Evolutionary conservation across 352 stramenopile genomes (phyloP).

Genomic region (Globisporangium apiculatum): DNA sequence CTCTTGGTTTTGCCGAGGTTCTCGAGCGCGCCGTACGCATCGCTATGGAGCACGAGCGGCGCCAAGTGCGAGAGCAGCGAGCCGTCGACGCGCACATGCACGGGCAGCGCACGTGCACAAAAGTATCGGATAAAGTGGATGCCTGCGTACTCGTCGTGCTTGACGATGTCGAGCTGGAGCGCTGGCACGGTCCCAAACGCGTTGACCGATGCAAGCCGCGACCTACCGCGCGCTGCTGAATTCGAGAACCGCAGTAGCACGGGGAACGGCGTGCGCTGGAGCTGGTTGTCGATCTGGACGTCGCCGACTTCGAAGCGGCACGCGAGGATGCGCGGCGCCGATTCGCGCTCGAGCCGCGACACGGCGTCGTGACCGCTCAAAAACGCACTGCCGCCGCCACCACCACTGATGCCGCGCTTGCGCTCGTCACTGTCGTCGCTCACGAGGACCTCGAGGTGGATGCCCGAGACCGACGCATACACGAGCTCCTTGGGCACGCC

Average conservation of each 20-base stretch:
- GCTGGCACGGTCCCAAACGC: constrained; percentile 52
- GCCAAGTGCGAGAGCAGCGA: constrained; percentile 72
- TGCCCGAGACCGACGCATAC: constrained; percentile 63
- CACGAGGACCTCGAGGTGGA: constrained; percentile 54
- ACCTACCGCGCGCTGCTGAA: constrained; percentile 20
- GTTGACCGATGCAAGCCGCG: constrained; percentile 16
- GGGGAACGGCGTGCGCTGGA: constrained; percentile 74
- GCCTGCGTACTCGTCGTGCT: constrained; percentile 79
- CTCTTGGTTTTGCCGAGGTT: constrained; percentile 13
- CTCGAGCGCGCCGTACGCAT: constrained; percentile 24
- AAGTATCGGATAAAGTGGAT: constrained; percentile 87
- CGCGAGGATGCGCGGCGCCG: constrained; percentile 43
- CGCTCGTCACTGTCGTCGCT: constrained; percentile 37
- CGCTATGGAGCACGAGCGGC: constrained; percentile 51
- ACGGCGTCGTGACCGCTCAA: constrained; percentile 38
- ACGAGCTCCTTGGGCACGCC: constrained; percentile 66
- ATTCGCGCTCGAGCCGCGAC: constrained; percentile 53
- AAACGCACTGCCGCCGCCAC: constrained; percentile 14
- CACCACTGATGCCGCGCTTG: not conserved
- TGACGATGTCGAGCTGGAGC: constrained; percentile 68
- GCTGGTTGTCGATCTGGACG: constrained; percentile 86
- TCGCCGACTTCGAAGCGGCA: constrained; percentile 65
- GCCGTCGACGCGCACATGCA: constrained; percentile 78
- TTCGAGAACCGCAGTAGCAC: constrained; percentile 82
- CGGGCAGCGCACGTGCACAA: constrained; percentile 52